These are phyloP conservation scores for Bipolaris cookei DNA, from an alignment of 2,329 filamentous ascomycete species.

Conservation along the genomic window DNA sequence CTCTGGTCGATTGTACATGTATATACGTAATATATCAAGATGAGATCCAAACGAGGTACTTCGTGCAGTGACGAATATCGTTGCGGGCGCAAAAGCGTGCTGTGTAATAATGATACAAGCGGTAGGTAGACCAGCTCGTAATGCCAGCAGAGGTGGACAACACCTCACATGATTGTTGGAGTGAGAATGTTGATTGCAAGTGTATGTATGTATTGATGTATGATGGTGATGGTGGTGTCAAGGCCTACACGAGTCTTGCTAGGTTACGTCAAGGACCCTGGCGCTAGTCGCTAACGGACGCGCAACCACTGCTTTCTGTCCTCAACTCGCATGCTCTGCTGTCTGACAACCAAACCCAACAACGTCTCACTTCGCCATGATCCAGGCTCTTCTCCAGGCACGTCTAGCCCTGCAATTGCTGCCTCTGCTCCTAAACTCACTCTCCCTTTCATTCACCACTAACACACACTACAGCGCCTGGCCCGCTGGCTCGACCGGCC, in stretches of 20 bases:
- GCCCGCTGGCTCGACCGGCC: conserved; percentile 88
- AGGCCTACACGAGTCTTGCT: neutral
- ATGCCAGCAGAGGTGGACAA: too few relatives aligned
- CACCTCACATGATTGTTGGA: too few relatives aligned
- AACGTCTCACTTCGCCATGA: conserved; percentile 37
- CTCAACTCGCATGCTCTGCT: conserved; percentile 28
- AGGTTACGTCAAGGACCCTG: conserved; percentile 7
- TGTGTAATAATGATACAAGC: too few relatives aligned
- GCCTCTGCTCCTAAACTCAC: too few relatives aligned
- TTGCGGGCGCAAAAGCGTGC: too few relatives aligned
- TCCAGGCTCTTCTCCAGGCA: conserved; percentile 48
- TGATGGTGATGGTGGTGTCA: neutral
- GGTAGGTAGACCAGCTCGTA: too few relatives aligned
- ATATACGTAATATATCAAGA: too few relatives aligned
- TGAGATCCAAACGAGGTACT: too few relatives aligned
- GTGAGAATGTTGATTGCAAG: too few relatives aligned
- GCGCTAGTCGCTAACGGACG: conserved; percentile 18
- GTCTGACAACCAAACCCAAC: conserved; percentile 13
- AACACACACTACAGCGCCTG: conserved; percentile 61
- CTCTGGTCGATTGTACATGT: too few relatives aligned
- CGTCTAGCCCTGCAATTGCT: neutral
- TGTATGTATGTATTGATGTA: too few relatives aligned
- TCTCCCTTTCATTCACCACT: conserved; percentile 2
- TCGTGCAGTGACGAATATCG: too few relatives aligned
- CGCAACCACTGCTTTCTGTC: conserved; percentile 25